Conservation (phyloP, 139 green algal genomes). For the Eudorina sp. region DNA sequence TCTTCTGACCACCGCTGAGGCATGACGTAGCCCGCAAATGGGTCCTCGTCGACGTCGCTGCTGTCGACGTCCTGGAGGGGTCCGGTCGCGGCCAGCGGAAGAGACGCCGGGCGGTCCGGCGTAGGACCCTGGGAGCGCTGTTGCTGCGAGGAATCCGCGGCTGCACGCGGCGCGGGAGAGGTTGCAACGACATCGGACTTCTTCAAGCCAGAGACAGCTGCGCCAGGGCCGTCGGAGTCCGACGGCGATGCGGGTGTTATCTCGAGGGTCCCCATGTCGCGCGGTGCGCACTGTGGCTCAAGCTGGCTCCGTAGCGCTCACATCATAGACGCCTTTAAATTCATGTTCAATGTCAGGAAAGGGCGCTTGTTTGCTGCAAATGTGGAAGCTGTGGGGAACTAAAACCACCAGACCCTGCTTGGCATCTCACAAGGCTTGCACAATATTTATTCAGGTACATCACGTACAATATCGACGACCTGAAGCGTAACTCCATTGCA, state of each 20-base stretch:
- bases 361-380: no score
- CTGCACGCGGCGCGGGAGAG: background rate
- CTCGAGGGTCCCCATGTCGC: no score
- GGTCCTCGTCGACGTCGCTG: constrained; percentile 18
- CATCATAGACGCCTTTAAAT: no score
- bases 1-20: background rate
- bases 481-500: background rate
- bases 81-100: no score
- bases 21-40: background rate
- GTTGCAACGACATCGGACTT: background rate
- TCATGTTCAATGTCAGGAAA: no score
- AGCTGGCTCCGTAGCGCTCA: no score
- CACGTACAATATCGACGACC: background rate
- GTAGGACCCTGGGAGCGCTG: no score
- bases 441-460: no score
- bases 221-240: background rate
- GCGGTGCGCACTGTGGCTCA: no score
- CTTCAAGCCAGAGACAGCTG: background rate
- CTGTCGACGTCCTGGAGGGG: background rate
- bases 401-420: no score
- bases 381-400: background rate
- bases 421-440: no score
- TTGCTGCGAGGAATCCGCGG: background rate
- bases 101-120: no score
- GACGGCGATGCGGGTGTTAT: constrained; percentile 12